These are phyloP conservation scores for Rhododendron simsii DNA, from an alignment of 148 eudicot genomes.

Conservation along the genomic window DNA sequence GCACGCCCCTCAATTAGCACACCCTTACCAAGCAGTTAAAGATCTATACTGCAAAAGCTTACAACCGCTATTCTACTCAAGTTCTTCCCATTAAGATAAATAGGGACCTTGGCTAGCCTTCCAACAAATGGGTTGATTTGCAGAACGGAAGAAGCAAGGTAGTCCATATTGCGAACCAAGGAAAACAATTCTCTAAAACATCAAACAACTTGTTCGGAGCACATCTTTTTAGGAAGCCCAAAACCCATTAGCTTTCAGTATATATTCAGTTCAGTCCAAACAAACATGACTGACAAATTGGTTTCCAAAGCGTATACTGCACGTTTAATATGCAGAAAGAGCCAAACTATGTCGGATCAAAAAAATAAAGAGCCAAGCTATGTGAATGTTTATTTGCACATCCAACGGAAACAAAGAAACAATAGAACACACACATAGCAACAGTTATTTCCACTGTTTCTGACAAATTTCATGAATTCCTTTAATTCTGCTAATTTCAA, in stretches of 20 bases:
- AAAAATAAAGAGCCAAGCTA: background rate
- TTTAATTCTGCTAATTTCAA: slow-evolving; percentile 1
- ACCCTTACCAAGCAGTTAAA: background rate
- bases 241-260: background rate
- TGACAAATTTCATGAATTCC: background rate
- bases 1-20: background rate
- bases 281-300: background rate
- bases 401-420: background rate
- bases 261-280: background rate
- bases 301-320: background rate
- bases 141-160: background rate
- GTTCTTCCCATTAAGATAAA: background rate
- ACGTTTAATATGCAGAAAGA: background rate
- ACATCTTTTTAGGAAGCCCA: background rate
- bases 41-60: background rate
- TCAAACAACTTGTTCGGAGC: background rate
- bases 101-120: background rate
- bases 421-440: background rate
- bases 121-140: background rate
- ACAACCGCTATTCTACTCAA: background rate
- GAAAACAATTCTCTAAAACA: background rate
- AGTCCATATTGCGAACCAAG: background rate
- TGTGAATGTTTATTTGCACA: background rate
- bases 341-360: too few species aligned
- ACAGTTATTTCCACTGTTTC: background rate